phyloP scores from a whole-genome alignment of 208 protist genomes.

The Wallacemonas sp. region DNA sequence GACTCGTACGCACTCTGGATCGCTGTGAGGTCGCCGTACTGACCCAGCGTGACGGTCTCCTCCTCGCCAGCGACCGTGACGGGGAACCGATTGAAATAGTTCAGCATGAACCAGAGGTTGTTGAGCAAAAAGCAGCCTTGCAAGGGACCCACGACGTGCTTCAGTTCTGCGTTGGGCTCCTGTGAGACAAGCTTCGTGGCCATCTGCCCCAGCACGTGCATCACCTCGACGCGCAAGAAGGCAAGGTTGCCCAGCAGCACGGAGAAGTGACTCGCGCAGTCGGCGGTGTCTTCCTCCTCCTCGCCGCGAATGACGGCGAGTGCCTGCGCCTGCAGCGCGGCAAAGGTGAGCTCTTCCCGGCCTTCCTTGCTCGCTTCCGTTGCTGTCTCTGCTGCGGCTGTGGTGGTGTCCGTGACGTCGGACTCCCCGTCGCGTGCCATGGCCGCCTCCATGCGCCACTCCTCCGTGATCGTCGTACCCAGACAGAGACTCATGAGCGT shows the following conservation, averaged over 20 bases:
- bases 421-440: constrained; percentile 17
- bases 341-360: background rate
- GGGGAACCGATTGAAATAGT: constrained; percentile 6
- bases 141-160: constrained; percentile 11
- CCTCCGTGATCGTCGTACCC: constrained; percentile 24
- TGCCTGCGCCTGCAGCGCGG: constrained; percentile 37
- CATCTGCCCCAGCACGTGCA: constrained; percentile 52
- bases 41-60: constrained; percentile 11
- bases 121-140: constrained; percentile 48
- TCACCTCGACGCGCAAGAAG: constrained; percentile 70
- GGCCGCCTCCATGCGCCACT: background rate
- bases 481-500: constrained; percentile 37
- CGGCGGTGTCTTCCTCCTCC: constrained; percentile 54
- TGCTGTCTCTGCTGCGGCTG: background rate
- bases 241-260: constrained; percentile 61
- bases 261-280: constrained; percentile 61
- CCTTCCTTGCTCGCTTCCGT: background rate
- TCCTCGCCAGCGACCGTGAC: constrained; percentile 9
- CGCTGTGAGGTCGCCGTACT: constrained; percentile 37
- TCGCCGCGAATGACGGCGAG: constrained; percentile 53
- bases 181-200: constrained; percentile 28
- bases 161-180: constrained; percentile 4
- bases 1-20: constrained; percentile 41
- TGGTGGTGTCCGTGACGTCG: background rate
- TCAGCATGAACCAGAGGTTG: constrained; percentile 43